phyloP scores from a whole-genome alignment of 441 rosid genomes.

The Manihot esculenta region DNA sequence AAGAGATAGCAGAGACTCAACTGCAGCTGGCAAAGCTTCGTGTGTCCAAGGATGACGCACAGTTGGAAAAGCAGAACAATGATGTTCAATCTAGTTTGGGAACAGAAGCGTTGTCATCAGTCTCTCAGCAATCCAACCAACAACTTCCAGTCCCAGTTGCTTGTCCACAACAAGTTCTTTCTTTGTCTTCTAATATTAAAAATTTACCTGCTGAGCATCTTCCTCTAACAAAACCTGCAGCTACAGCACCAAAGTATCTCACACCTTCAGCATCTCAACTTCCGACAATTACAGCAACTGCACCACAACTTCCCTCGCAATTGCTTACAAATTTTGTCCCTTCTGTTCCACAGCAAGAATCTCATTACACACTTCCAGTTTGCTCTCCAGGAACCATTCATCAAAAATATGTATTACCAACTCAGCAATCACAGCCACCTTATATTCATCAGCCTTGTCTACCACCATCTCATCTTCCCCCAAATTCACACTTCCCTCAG shows the following conservation, averaged over 20 bases:
- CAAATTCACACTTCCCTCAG: conserved; percentile 13
- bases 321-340: conserved; percentile 17
- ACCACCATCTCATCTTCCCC: conserved; percentile 24
- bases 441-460: conserved; percentile 26
- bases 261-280: not conserved
- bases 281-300: conserved; percentile 21
- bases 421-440: conserved; percentile 30
- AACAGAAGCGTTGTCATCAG: conserved; percentile 25
- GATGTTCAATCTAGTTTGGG: conserved; percentile 23
- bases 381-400: conserved; percentile 20
- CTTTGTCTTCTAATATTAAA: conserved; percentile 13
- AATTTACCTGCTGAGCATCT: conserved; percentile 14
- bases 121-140: conserved; percentile 33
- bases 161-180: conserved; percentile 22
- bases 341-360: conserved; percentile 30
- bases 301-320: conserved; percentile 33
- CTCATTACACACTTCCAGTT: conserved; percentile 20
- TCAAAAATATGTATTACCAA: conserved; percentile 24
- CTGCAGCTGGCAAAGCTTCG: conserved; percentile 39
- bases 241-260: conserved; percentile 29
- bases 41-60: conserved; percentile 23
- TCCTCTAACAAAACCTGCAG: conserved; percentile 23
- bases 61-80: conserved; percentile 28
- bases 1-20: conserved; percentile 54
- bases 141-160: conserved; percentile 22